phyloP scores from a whole-genome alignment of 2,329 filamentous ascomycete genomes.

The Colletotrichum plurivorum region DNA sequence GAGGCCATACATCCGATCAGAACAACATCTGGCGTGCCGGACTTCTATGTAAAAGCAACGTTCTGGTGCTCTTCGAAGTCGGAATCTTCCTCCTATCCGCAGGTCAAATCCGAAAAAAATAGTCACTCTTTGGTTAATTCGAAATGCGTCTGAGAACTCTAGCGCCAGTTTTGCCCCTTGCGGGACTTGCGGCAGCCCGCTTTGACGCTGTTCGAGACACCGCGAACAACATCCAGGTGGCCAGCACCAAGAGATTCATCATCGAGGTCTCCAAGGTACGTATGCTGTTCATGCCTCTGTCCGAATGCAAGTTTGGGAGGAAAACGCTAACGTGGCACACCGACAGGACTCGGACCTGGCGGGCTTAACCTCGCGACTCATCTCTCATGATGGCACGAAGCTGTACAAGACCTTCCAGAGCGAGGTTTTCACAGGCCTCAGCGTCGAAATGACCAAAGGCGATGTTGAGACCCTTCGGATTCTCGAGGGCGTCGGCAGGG shows the following conservation, averaged over 20 bases:
- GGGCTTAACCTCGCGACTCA: slow-evolving; percentile 1
- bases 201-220: background rate
- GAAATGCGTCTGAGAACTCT: slow-evolving; percentile 14
- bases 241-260: slow-evolving; percentile 31
- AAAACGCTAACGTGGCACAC: background rate
- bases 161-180: slow-evolving; percentile 4
- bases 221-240: background rate
- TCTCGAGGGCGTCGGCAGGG: slow-evolving; percentile 26
- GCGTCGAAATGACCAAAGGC: slow-evolving; percentile 19
- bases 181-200: background rate
- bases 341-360: slow-evolving; percentile 14
- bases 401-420: slow-evolving; percentile 33
- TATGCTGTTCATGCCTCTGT: background rate
- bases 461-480: slow-evolving; percentile 24
- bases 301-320: rapidly evolving
- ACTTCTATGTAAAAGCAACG: slow-evolving; percentile 5
- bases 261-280: slow-evolving; percentile 33
- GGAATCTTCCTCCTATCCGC: background rate
- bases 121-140: background rate
- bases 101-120: background rate
- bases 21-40: background rate
- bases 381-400: slow-evolving; percentile 1
- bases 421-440: slow-evolving; percentile 36
- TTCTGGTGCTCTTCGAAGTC: background rate
- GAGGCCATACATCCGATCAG: background rate